Conservation (phyloP, 1,284 basidiomycete species). For the Phaffia rhodozyma region DNA sequence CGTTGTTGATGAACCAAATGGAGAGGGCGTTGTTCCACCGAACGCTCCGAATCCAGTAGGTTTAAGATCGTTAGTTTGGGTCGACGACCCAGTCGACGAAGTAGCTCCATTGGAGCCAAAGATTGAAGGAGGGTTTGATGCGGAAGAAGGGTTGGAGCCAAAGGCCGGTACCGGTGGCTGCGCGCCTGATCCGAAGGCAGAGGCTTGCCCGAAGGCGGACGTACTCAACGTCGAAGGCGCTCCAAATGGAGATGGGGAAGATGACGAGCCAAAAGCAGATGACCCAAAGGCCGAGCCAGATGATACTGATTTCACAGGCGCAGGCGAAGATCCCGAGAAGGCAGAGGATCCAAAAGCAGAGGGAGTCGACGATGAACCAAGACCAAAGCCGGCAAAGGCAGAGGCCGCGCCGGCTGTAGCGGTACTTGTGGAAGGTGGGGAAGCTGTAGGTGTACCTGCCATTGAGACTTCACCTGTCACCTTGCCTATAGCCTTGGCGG, state of each 20-base stretch:
- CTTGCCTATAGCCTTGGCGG: conserved; percentile 19
- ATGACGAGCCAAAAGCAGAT: conserved; percentile 22
- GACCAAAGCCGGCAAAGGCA: conserved; percentile 17
- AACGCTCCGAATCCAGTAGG: not conserved
- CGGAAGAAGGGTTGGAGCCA: no score
- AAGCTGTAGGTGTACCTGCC: conserved; percentile 8
- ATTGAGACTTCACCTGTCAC: conserved; percentile 6
- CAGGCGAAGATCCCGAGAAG: conserved; percentile 8
- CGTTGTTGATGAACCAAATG: conserved; percentile 1
- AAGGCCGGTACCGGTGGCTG: no score
- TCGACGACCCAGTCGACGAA: no score
- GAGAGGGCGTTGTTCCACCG: not conserved
- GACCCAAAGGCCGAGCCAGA: conserved; percentile 17
- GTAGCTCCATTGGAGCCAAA: not conserved
- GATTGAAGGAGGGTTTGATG: not conserved
- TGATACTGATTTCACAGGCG: conserved; percentile 15
- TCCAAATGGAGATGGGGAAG: conserved; percentile 16
- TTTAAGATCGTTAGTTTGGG: no score
- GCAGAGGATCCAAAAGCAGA: conserved; percentile 19
- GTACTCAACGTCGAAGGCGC: conserved; percentile 10
- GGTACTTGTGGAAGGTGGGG: not conserved
- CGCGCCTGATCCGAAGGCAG: not conserved
- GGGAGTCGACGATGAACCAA: conserved; percentile 1
- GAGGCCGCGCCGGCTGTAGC: conserved; percentile 8
- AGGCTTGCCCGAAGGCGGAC: not conserved